A percentile compares a stretch with the other conserved stretches of the same genome.
Conservation (phyloP, 768 basidiomycete species). For the Fomitopsis serialis region DNA sequence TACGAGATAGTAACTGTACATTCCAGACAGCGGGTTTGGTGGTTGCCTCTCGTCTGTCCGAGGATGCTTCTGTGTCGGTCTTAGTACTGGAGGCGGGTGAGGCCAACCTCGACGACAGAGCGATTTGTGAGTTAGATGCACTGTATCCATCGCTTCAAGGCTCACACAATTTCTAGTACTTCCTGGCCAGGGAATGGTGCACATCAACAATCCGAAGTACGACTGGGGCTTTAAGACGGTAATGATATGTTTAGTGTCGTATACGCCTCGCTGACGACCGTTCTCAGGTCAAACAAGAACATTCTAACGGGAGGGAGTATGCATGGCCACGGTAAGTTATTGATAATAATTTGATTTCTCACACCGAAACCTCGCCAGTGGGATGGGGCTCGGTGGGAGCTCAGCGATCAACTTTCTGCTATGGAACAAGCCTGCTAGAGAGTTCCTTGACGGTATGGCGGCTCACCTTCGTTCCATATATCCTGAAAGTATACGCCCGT, state of each 20-base stretch:
- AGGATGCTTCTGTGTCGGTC: conserved; percentile 28
- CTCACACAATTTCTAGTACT: neutral
- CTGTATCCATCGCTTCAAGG: neutral
- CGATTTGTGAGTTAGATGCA: conserved; percentile 1
- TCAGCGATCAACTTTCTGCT: conserved; percentile 38
- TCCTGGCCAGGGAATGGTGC: neutral
- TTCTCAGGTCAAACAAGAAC: conserved; percentile 3
- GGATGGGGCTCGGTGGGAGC: conserved; percentile 32
- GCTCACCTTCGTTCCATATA: neutral
- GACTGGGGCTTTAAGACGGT: conserved; percentile 13
- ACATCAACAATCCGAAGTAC: conserved; percentile 10
- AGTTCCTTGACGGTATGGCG: conserved; percentile 23
- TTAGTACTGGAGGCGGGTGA: conserved; percentile 29
- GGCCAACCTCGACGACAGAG: conserved; percentile 4
- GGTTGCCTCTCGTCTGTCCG: conserved; percentile 32
- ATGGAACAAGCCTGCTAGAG: conserved; percentile 20
- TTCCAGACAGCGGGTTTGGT: conserved; percentile 28
- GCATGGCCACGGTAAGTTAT: conserved; percentile 1
- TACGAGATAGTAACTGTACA: neutral
- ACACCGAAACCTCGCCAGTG: conserved; percentile 9
- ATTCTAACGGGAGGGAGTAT: neutral
- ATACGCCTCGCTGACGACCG: no score
- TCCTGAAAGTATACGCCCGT: neutral
- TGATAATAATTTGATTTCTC: neutral
- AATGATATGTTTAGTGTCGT: no score